phyloP scores from a whole-genome alignment of 2,329 filamentous ascomycete species.

The Fusarium sp. region DNA sequence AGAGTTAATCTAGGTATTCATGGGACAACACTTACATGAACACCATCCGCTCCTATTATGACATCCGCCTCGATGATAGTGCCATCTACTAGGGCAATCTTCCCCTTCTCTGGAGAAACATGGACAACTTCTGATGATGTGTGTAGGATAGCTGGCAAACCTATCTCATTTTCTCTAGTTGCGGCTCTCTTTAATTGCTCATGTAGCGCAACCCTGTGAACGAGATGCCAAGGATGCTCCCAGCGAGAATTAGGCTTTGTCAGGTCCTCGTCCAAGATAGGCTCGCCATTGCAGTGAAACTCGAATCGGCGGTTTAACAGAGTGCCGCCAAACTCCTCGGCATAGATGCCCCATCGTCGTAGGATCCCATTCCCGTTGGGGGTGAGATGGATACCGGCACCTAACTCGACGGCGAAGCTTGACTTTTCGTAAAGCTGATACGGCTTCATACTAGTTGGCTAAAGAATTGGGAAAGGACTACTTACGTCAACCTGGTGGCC shows the following conservation, averaged over 20 bases:
- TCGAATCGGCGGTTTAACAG: slow-evolving; percentile 49
- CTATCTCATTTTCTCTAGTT: slow-evolving; percentile 50
- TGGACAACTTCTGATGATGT: slow-evolving; percentile 56
- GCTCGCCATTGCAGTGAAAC: slow-evolving; percentile 51
- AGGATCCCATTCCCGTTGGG: slow-evolving; percentile 72
- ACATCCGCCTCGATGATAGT: slow-evolving; percentile 59
- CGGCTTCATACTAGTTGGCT: slow-evolving; percentile 21
- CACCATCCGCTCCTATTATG: slow-evolving; percentile 67
- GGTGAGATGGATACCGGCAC: slow-evolving; percentile 71
- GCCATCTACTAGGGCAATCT: slow-evolving; percentile 59
- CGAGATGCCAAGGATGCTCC: slow-evolving; percentile 62
- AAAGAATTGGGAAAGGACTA: background rate
- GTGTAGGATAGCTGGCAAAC: slow-evolving; percentile 52
- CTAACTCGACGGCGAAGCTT: slow-evolving; percentile 65
- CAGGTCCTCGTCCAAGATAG: slow-evolving; percentile 51
- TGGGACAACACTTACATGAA: slow-evolving; percentile 51
- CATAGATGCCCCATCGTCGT: slow-evolving; percentile 52
- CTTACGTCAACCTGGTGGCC: slow-evolving; percentile 55
- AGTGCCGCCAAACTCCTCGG: slow-evolving; percentile 55
- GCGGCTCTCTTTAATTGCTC: slow-evolving; percentile 60
- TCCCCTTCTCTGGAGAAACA: slow-evolving; percentile 55
- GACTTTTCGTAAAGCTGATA: slow-evolving; percentile 68
- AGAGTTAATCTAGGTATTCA: accelerated
- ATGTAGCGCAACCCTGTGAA: slow-evolving; percentile 65
- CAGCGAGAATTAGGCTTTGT: slow-evolving; percentile 53